Conservation (phyloP, 2,329 filamentous ascomycete species). For the Aureobasidium lini region DNA sequence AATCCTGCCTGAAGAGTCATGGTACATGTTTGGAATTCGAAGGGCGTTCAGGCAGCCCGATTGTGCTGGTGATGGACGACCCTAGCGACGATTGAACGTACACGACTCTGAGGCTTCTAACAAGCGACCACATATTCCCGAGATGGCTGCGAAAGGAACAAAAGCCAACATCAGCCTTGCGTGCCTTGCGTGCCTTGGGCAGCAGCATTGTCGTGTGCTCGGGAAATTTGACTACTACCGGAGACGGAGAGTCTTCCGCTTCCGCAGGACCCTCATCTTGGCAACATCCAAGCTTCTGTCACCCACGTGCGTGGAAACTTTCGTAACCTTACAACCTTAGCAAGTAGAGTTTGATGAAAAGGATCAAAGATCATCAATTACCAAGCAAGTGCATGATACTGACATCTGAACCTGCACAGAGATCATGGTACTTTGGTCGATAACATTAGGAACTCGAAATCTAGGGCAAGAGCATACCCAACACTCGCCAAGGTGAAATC, state of each 20-base stretch:
- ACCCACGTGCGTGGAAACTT: background rate
- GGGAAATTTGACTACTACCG: background rate
- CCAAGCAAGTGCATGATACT: background rate
- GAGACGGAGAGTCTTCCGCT: background rate
- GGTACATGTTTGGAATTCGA: background rate
- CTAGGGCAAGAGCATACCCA: no score
- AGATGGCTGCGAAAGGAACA: no score
- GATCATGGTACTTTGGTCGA: background rate
- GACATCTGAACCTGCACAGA: background rate
- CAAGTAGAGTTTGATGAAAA: background rate
- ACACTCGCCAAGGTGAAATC: no score
- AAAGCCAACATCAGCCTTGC: no score
- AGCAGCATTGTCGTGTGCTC: background rate
- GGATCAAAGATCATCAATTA: background rate
- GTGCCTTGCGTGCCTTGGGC: background rate
- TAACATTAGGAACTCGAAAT: no score
- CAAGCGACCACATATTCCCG: no score
- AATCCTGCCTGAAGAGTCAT: background rate
- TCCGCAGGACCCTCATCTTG: background rate
- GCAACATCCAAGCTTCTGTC: background rate
- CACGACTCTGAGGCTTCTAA: no score
- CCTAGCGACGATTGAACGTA: background rate
- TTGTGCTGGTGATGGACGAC: background rate
- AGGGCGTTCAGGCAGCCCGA: background rate
- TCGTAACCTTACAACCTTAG: background rate